Base-by-base conservation (phyloP, 2,329 filamentous ascomycete species). In the Nemania sp. region DNA sequence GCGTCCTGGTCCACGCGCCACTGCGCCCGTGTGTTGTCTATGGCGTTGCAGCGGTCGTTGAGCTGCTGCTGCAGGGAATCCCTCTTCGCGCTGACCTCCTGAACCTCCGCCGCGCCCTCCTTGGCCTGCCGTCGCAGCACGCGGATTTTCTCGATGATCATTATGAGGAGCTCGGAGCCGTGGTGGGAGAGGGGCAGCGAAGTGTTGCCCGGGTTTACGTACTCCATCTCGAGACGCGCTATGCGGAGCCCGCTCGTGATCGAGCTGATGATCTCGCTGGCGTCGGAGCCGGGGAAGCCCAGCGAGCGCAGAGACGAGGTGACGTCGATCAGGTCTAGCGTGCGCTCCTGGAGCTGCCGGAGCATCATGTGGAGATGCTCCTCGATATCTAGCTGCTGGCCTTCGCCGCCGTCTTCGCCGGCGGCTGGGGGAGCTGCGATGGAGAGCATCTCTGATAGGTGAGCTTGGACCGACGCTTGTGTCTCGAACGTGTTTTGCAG, bases 201-300 rank as follows among this genome's bases (percentile, higher is more conserved):
- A n/a, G 82, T 75, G 69, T 88, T 85, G 5, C 85, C 85, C 0
- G 85, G 85, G 0, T 80, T 83, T 18, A 87, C 77, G 67, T 87
- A 87, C 70, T 88, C 86, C 2, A 88, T 79, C 65, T 88, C 85
- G 0, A 87, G 74, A 1, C 86, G 80, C 1, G 85, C 85, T 1
- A 80, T 72, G 18, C 85, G 82, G 73, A 88, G 83, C 1, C 80
- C 78, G 1, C 75, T 63, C 0, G 77, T 71, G 12, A 88, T 77
- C 0, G 80, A 77, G 1, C 75, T 62, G 7, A 87, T 68, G 58
- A 83, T 79, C n/a, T 81, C 79, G n/a, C 73, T 57, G 0, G 80
- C 78, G 60, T 84, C 80, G 6, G 66, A 62, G 1, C 81, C 80
- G 0, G 75, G 69, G 65, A 87, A 87, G 5, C 84, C 84, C 0